Evolutionary conservation across 495 filamentous ascomycete genomes (phyloP).

Genomic region (Penicillium alfredii): DNA sequence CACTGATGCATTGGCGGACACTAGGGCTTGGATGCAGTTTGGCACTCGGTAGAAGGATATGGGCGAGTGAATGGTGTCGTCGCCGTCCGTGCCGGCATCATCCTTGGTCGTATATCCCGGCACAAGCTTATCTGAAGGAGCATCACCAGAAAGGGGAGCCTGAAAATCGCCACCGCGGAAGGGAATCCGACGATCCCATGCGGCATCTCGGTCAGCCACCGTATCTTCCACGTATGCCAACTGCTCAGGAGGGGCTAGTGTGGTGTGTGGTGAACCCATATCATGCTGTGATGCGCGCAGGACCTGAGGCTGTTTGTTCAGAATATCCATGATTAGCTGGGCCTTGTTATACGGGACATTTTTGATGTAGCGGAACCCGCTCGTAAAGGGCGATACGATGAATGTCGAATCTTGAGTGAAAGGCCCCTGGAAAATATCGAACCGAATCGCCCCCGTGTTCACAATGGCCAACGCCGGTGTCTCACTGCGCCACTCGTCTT

Average conservation of each 20-base stretch:
- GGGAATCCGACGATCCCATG: neutral
- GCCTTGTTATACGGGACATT: slow-evolving; percentile 75
- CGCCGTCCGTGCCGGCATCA: slow-evolving; percentile 77
- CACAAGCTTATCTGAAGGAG: too few species aligned
- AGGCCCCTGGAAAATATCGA: slow-evolving; percentile 87
- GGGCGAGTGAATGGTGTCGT: slow-evolving; percentile 77
- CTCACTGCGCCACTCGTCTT: slow-evolving; percentile 41
- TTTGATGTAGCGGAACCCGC: slow-evolving; percentile 67
- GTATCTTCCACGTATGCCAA: slow-evolving; percentile 14
- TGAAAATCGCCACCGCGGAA: neutral
- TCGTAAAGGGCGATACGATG: slow-evolving; percentile 84
- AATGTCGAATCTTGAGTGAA: slow-evolving; percentile 84
- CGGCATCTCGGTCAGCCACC: slow-evolving; percentile 2
- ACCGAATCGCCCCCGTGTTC: slow-evolving; percentile 88
- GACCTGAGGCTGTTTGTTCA: slow-evolving; percentile 67
- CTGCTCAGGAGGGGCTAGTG: slow-evolving; percentile 38
- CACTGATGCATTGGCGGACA: slow-evolving; percentile 42
- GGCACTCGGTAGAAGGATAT: slow-evolving; percentile 73
- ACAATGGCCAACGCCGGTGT: slow-evolving; percentile 63
- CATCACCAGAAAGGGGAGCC: too few species aligned
- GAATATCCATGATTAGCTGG: slow-evolving; percentile 57
- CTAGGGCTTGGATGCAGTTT: slow-evolving; percentile 68
- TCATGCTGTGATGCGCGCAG: slow-evolving; percentile 23
- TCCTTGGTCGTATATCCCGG: slow-evolving; percentile 88
- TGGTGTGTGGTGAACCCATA: slow-evolving; percentile 9